These are phyloP conservation scores for Dothidotthia symphoricarpi DNA, from an alignment of 2,329 filamentous ascomycete genomes.

Conservation along the genomic window DNA sequence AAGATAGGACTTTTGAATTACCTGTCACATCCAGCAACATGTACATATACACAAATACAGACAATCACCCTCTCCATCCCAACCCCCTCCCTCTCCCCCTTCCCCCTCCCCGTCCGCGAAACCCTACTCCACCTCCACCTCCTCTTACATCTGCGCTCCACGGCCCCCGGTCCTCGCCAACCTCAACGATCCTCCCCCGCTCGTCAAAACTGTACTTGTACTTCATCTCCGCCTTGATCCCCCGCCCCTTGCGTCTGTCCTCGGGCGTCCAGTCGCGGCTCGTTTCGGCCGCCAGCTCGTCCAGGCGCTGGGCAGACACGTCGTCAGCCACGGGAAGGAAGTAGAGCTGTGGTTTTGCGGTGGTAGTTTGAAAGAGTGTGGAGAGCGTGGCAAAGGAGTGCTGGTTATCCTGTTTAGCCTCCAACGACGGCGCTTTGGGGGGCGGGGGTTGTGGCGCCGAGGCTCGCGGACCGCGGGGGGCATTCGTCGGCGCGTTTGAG, in stretches of 20 bases:
- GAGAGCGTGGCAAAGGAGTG: constrained; percentile 56
- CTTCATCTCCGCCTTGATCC: constrained; percentile 31
- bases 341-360: constrained; percentile 63
- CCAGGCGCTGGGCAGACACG: constrained; percentile 63
- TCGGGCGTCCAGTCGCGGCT: constrained; percentile 43
- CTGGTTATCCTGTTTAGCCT: constrained; percentile 18
- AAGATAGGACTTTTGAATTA: too few relatives aligned
- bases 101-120: constrained; percentile 11
- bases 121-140: constrained; percentile 12
- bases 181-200: constrained; percentile 45
- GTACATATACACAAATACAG: too few relatives aligned
- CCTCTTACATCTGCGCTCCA: constrained; percentile 23
- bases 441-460: constrained; percentile 4
- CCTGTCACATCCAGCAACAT: too few relatives aligned
- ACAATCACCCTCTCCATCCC: constrained; percentile 13
- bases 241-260: constrained; percentile 30
- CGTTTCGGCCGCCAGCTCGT: constrained; percentile 53
- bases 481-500: constrained; percentile 22
- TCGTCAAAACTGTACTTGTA: constrained; percentile 47
- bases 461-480: constrained; percentile 23
- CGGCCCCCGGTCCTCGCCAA: constrained; percentile 35
- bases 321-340: constrained; percentile 64
- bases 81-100: constrained; percentile 11
- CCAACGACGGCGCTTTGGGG: constrained; percentile 4
- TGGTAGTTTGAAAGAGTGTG: constrained; percentile 59